Evolutionary conservation across 352 stramenopile species (phyloP), one percentile per base, ranked within the genome.

Genomic region (Phytopythium mirpurense): DNA sequence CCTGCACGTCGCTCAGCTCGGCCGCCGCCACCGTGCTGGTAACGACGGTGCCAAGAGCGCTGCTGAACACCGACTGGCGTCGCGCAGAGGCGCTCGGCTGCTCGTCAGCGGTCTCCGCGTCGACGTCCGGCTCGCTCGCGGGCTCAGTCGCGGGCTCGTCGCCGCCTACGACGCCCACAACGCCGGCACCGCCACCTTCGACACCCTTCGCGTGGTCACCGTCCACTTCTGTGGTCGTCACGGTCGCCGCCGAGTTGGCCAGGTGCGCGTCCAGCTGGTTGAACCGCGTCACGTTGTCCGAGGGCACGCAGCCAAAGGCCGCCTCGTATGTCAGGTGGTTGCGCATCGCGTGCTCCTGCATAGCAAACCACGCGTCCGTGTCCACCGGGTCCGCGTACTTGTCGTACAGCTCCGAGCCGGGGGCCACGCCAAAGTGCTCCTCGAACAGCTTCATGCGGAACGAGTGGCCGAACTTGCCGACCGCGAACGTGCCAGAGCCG

Each of bases 391-490:
- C 77, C 29, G 46, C 26, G 52, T 88, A 88, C 52, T 81, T 73
- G 15, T 81, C 47, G 40, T 90, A 88, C 50, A 72, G 40, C 16
- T 57, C 43, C 5, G 73, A 75, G 11, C 70, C 78, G 2, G 67
- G 73, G 9, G 63, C 23, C 6, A 87, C 36, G 8, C 83, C 84
- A 70, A 94, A 92, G 45, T 94, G 84, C 66, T 94, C 84, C 40
- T 88, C 72, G 50, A 94, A 92, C 38, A 94, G 65, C 56, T 84
- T 83, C 84, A 94, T 94, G 31, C 81, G 84, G 63, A 94, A 92
- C 44, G 80, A 92, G 54, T 93, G 82, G 2, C 62, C 74, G 64
- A 93, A 93, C 49, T 88, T 90, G 47, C 84, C 84, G 29, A 92
- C 78, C 38, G 63, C 77, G 40, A 68, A 78, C 2, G 57, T 45